A percentile compares a stretch with the other conserved stretches of the same genome.
phyloP scores from a whole-genome alignment of 345 rosid genomes.

The Dipteronia sinensis region DNA sequence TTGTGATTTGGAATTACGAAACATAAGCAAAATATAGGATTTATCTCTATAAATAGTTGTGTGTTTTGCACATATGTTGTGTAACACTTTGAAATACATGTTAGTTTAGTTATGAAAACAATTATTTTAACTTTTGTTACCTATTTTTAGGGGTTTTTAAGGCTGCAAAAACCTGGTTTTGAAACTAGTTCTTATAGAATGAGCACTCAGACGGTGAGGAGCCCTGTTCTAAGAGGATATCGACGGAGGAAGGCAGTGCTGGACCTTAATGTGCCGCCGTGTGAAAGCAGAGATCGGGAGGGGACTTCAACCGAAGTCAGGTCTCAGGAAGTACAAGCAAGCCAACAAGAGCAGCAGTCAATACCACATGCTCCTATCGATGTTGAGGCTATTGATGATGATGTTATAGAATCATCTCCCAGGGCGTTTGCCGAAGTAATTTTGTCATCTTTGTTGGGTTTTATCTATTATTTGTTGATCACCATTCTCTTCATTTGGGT shows the following conservation, averaged over 20 bases:
- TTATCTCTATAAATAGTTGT: background rate
- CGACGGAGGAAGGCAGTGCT: slow-evolving; percentile 51
- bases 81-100: background rate
- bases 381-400: slow-evolving; percentile 83
- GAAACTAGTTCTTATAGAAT: slow-evolving; percentile 27
- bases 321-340: slow-evolving; percentile 23
- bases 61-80: background rate
- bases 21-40: background rate
- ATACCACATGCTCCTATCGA: slow-evolving; percentile 48
- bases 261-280: slow-evolving; percentile 55
- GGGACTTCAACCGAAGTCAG: slow-evolving; percentile 52
- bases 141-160: background rate
- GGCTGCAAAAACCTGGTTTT: slow-evolving; percentile 1
- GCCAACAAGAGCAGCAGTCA: slow-evolving; percentile 34
- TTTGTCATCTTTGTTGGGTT: background rate
- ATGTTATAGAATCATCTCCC: slow-evolving; percentile 72
- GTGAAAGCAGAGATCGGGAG: slow-evolving; percentile 56
- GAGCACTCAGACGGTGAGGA: slow-evolving; percentile 46
- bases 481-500: slow-evolving; percentile 13
- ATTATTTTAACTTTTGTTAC: background rate
- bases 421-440: slow-evolving; percentile 76
- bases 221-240: slow-evolving; percentile 46
- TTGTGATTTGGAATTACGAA: background rate
- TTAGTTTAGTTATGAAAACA: background rate
- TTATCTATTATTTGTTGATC: background rate